A percentile compares a stretch with the other conserved stretches of the same genome.
phyloP scores from a whole-genome alignment of 2,329 filamentous ascomycete genomes.

The Periconia macrospinosa region DNA sequence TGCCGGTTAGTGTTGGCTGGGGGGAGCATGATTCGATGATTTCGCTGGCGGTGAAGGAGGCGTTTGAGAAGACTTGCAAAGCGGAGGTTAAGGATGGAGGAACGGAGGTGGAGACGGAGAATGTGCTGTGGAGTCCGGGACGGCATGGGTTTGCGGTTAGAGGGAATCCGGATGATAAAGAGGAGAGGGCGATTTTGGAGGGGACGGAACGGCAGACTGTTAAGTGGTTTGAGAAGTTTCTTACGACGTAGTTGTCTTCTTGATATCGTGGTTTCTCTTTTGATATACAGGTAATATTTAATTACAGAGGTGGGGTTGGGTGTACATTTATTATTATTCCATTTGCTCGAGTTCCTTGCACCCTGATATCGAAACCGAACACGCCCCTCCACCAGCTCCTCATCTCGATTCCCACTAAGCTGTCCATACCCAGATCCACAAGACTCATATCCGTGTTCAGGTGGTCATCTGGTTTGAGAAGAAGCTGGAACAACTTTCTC shows the following conservation, averaged over 20 bases:
- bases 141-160: slow-evolving; percentile 29
- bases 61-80: slow-evolving; percentile 18
- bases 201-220: slow-evolving; percentile 25
- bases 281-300: no score
- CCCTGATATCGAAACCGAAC: slow-evolving; percentile 29
- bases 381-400: slow-evolving; percentile 42
- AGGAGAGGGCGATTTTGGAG: slow-evolving; percentile 19
- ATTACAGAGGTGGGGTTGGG: no score
- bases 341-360: no score
- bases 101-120: slow-evolving; percentile 16
- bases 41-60: slow-evolving; percentile 16
- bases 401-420: slow-evolving; percentile 42
- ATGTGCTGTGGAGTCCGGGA: slow-evolving; percentile 20
- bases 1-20: slow-evolving; percentile 23
- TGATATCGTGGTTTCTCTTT: no score
- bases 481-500: slow-evolving; percentile 13
- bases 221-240: slow-evolving; percentile 23
- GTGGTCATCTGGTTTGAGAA: slow-evolving; percentile 23
- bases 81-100: slow-evolving; percentile 10
- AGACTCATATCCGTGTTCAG: slow-evolving; percentile 15
- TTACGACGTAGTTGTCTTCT: neutral
- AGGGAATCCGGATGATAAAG: slow-evolving; percentile 25
- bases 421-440: slow-evolving; percentile 34
- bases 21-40: slow-evolving; percentile 16
- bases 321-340: no score